Base-by-base conservation (phyloP, 352 stramenopile species). In the Globisporangium spinosum region DNA sequence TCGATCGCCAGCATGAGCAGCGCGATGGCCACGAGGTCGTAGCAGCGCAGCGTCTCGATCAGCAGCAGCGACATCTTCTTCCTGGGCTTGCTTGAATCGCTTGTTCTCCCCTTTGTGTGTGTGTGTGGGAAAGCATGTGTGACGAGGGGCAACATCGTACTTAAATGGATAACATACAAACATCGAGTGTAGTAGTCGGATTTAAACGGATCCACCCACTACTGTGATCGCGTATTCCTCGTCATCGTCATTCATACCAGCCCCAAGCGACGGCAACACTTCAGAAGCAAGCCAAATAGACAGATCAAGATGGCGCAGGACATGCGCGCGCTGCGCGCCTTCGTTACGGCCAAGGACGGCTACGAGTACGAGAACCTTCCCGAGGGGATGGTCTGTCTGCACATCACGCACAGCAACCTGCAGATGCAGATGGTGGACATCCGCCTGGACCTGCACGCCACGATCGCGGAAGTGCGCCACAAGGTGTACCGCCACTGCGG, bases 381-480 rank as follows among this genome's bases (percentile, higher is more conserved):
- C 3, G 82, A 96, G 23, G 93, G 89, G 22, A 85, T 98, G 17
- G 85, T 99, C 22, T 89, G 94, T 67, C 82, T 99, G 62, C 95
- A 98, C 75, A 96, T 99, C 66, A 98, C 97, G 10, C 97, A 99
- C 82, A 98, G 87, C 72, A 98, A 99, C 79, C 83, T 99, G n/a
- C 82, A 93, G 61, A 91, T 98, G 74, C 83, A 95, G 68, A 98
- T 99, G 85, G 89, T 98, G 65, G 97, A 99, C 83, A 97, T 99
- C 67, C 96, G 97, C 5, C 91, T 99, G 68, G 94, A 99, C 70
- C 71, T 98, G 80, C 87, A 97, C 70, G 74, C 94, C 68, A 97
- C 90, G 40, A 83, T 98, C 58, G 83, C 77, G 27, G 85, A 95
- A 40, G 77, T 99, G 49, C 91, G 95, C 43, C 74, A 93, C 70